A percentile compares a stretch with the other conserved stretches of the same genome.
Conservation (phyloP, 2,329 filamentous ascomycete genomes). For the Fusarium sarcochroum region DNA sequence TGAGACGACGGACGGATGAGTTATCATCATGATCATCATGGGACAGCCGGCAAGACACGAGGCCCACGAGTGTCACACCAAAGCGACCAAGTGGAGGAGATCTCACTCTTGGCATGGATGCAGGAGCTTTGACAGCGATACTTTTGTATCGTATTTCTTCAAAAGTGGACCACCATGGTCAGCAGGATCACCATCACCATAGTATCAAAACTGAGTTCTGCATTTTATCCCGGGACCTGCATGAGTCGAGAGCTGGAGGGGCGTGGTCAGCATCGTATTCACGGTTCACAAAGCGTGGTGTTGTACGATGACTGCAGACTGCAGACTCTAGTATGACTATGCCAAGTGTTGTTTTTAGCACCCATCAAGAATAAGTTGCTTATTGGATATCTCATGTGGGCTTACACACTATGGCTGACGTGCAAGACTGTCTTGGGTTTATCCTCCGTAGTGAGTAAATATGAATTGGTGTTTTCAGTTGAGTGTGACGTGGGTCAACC, state of each 20-base stretch:
- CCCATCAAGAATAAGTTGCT: neutral
- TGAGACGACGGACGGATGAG: conserved; percentile 41
- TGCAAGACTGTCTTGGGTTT: conserved; percentile 28
- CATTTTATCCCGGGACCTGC: conserved; percentile 34
- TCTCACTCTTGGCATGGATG: conserved; percentile 5
- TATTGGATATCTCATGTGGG: neutral
- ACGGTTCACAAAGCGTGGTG: conserved; percentile 15
- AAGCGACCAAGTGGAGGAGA: conserved; percentile 11
- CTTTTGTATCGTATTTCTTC: conserved; percentile 1
- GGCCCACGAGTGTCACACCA: conserved; percentile 29
- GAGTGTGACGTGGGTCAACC: conserved; percentile 24
- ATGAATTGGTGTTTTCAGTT: conserved; percentile 11
- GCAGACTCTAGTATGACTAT: neutral
- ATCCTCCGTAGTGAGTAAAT: conserved; percentile 20
- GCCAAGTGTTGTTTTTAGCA: neutral
- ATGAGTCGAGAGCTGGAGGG: conserved; percentile 19
- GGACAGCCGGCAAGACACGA: neutral
- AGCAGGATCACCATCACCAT: conserved; percentile 3
- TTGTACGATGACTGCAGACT: conserved; percentile 11
- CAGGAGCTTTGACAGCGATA: conserved; percentile 14
- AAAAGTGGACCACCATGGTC: conserved; percentile 1
- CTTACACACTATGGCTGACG: conserved; percentile 10
- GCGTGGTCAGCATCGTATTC: conserved; percentile 24
- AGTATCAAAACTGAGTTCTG: conserved; percentile 8
- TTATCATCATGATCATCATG: conserved; percentile 6